Conservation (phyloP, 495 filamentous ascomycete genomes). For the Parmelia sp. region DNA sequence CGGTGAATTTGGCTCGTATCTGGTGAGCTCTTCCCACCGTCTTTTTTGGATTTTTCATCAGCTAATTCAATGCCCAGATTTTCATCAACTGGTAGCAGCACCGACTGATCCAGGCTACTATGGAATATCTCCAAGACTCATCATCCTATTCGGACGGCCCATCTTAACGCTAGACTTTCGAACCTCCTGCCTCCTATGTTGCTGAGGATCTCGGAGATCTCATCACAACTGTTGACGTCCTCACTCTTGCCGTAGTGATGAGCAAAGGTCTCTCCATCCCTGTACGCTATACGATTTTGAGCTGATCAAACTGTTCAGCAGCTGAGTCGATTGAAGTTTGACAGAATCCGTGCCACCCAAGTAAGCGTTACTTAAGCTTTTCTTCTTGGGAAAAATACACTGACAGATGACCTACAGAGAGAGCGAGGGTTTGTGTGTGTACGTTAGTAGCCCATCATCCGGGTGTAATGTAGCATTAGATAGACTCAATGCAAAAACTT, state of each 20-base stretch:
- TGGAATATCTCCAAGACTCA: not conserved
- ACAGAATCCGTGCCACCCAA: not conserved
- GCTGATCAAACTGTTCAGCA: not conserved
- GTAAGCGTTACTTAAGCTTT: not conserved
- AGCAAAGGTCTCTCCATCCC: not conserved
- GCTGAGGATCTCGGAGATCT: not conserved
- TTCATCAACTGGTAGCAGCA: not conserved
- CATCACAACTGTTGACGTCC: not conserved
- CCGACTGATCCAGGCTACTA: not conserved
- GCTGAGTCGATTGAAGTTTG: not conserved
- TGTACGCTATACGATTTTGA: not conserved
- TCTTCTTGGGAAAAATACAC: not conserved
- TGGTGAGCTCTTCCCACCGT: not conserved
- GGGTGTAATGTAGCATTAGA: not conserved
- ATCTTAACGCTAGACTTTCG: not conserved
- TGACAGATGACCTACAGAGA: no score
- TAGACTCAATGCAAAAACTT: not conserved
- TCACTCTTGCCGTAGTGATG: not conserved
- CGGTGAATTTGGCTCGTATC: not conserved
- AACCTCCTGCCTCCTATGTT: not conserved
- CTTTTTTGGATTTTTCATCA: not conserved
- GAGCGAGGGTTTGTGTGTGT: no score
- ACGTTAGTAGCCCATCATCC: not conserved
- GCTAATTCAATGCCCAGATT: not conserved
- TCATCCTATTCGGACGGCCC: not conserved